phyloP scores from a whole-genome alignment of 257 asterid genomes.

The Penstemon barbatus region DNA sequence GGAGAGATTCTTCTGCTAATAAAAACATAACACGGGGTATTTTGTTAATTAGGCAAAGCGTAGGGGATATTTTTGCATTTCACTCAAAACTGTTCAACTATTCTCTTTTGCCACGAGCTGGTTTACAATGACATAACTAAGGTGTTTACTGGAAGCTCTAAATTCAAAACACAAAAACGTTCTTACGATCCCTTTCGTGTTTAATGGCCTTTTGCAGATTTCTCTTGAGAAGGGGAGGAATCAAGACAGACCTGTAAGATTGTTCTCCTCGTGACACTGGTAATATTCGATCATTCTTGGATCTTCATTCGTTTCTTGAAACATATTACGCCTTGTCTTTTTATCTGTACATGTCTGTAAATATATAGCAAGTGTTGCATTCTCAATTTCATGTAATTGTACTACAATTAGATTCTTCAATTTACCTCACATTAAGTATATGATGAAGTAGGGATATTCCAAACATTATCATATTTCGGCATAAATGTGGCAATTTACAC shows the following conservation, averaged over 20 bases:
- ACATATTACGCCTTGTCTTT: conserved; percentile 13
- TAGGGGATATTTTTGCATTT: no score
- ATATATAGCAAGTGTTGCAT: no score
- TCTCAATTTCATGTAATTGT: no score
- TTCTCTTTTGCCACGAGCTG: background rate
- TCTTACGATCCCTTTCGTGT: background rate
- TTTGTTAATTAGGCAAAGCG: no score
- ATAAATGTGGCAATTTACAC: no score
- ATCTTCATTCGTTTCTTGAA: conserved; percentile 17
- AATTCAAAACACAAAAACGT: background rate
- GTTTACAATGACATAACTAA: background rate
- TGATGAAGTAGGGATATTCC: no score
- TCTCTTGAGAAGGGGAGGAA: conserved; percentile 43
- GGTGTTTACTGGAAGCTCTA: background rate
- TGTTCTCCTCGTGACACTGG: conserved; percentile 23
- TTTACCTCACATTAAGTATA: no score
- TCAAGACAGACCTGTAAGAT: conserved; percentile 23
- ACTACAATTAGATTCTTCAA: no score
- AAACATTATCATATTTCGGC: no score
- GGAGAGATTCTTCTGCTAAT: no score
- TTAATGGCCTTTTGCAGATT: conserved; percentile 38
- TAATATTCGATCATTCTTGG: conserved; percentile 11
- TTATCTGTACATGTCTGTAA: conserved; percentile 23
- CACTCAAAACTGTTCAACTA: background rate
- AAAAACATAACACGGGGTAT: no score